These are phyloP conservation scores for Pseudogymnoascus sp. DNA, from an alignment of 2,329 filamentous ascomycete species.

Conservation along the genomic window DNA sequence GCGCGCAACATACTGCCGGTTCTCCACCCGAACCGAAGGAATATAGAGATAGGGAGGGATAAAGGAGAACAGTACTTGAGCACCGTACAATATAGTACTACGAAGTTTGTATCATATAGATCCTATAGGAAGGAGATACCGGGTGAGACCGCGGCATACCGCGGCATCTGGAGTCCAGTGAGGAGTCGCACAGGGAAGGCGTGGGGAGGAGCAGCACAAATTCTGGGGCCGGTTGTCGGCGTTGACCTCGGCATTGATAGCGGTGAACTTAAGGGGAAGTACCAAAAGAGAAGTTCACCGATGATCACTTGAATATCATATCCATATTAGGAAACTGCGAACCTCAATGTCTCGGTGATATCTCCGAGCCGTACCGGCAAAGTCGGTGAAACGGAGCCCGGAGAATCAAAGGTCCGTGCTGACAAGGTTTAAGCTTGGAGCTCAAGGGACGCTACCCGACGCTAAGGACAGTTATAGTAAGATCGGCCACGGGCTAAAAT, in stretches of 20 bases:
- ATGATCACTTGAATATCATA: neutral
- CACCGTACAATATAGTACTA: neutral
- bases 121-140: neutral
- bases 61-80: neutral
- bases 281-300: neutral
- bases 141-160: neutral
- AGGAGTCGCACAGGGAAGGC: neutral
- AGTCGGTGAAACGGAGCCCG: neutral
- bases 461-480: neutral
- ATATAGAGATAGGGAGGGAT: neutral
- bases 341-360: neutral
- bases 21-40: neutral
- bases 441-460: neutral
- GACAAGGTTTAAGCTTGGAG: slow-evolving; percentile 1
- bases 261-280: neutral
- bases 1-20: neutral
- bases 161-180: neutral
- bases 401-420: neutral
- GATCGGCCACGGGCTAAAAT: neutral
- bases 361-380: neutral
- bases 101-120: neutral
- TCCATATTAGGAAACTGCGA: neutral
- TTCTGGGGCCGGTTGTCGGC: neutral
- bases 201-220: neutral
- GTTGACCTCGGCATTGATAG: neutral